Conservation (phyloP, 805 yeast species). For the Zygoascus tannicola region DNA sequence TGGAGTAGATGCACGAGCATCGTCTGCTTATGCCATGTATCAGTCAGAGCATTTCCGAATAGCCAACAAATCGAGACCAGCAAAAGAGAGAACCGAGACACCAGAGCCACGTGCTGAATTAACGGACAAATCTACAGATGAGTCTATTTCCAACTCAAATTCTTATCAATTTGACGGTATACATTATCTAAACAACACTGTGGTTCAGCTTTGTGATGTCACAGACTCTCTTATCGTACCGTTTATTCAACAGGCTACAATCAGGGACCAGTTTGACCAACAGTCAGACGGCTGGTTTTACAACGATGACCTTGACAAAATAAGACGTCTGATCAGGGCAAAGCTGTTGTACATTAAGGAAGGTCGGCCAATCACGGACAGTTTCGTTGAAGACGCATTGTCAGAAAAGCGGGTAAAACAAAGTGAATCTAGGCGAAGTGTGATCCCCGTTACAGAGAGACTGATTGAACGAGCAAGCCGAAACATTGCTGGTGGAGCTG, state of each 20-base stretch:
- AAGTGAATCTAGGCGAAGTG: conserved; percentile 1
- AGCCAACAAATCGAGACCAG: conserved; percentile 22
- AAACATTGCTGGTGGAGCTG: conserved; percentile 5
- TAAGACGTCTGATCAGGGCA: conserved; percentile 62
- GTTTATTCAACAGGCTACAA: conserved; percentile 33
- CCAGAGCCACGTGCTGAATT: conserved; percentile 10
- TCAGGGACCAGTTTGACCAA: conserved; percentile 37
- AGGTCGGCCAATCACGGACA: conserved; percentile 28
- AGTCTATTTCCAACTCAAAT: conserved; percentile 14
- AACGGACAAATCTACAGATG: conserved; percentile 25
- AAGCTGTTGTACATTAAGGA: conserved; percentile 53
- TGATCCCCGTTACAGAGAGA: not conserved
- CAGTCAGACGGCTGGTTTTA: conserved; percentile 76
- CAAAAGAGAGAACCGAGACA: conserved; percentile 21
- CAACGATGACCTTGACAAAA: conserved; percentile 48
- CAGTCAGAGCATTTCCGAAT: conserved; percentile 82
- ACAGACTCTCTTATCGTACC: conserved; percentile 50
- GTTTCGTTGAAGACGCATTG: conserved; percentile 3
- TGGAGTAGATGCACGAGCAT: conserved; percentile 67
- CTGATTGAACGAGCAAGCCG: not conserved
- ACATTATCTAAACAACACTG: conserved; percentile 55
- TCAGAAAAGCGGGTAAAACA: conserved; percentile 3
- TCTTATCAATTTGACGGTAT: conserved; percentile 61
- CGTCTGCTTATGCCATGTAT: conserved; percentile 46
- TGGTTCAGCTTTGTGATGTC: conserved; percentile 74